Percentiles rank a stretch among this genome's conserved stretches.
These are phyloP conservation scores for Tolypocladium tropicale DNA, from an alignment of 2,329 filamentous ascomycete species.

Conservation along the genomic window DNA sequence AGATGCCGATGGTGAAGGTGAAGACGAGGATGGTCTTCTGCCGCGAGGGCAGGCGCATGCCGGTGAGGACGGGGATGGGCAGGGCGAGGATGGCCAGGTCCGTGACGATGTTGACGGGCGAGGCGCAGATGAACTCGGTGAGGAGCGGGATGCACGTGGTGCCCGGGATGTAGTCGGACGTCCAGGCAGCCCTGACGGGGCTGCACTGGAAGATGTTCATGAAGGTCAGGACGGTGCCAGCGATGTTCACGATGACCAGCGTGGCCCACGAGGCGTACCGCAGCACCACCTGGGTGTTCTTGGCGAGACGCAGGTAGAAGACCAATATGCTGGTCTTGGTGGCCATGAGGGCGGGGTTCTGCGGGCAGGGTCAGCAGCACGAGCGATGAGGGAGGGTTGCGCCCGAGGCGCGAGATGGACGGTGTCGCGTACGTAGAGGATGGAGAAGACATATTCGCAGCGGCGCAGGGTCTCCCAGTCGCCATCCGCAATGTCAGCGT, in stretches of 20 bases:
- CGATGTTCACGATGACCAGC: constrained; percentile 65
- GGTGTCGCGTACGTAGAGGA: constrained; percentile 43
- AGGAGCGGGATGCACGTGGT: constrained; percentile 44
- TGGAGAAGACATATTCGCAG: constrained; percentile 54
- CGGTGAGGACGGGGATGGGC: constrained; percentile 78
- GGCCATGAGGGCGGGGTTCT: constrained; percentile 84
- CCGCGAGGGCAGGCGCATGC: constrained; percentile 72
- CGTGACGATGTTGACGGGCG: constrained; percentile 85
- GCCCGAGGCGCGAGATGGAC: too few species aligned
- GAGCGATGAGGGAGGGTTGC: neutral
- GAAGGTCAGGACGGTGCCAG: constrained; percentile 70
- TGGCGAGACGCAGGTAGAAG: constrained; percentile 78
- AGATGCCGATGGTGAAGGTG: constrained; percentile 79
- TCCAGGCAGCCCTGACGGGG: constrained; percentile 63
- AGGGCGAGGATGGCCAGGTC: constrained; percentile 80
- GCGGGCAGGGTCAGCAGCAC: neutral
- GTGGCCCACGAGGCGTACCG: constrained; percentile 74
- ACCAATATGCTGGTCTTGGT: constrained; percentile 88
- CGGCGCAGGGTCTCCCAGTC: constrained; percentile 43
- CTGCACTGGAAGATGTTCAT: constrained; percentile 81
- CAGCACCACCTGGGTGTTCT: constrained; percentile 65
- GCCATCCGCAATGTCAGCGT: constrained; percentile 43
- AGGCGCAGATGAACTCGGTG: constrained; percentile 60
- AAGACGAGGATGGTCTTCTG: constrained; percentile 83
- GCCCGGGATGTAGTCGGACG: constrained; percentile 19